Base-by-base conservation (phyloP, 768 basidiomycete genomes). In the Naganishia onofrii region DNA sequence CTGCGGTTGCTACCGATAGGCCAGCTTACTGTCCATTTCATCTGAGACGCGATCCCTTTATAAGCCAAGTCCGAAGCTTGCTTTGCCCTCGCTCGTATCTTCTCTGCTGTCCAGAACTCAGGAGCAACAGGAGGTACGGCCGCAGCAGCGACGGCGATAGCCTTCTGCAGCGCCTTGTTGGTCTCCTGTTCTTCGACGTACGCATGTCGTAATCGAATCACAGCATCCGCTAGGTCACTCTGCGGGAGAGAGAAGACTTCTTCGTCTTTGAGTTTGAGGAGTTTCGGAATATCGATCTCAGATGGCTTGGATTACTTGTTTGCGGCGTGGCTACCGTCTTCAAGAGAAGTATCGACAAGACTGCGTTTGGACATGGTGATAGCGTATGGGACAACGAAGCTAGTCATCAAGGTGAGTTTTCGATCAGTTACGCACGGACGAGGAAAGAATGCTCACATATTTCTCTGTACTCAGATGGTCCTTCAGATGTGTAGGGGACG, bases 1-100 rank as follows among this genome's bases (percentile, higher is more conserved):
- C n/a, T n/a, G n/a, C n/a, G n/a, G n/a, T n/a, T n/a, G n/a, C n/a
- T n/a, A n/a, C n/a, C n/a, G n/a, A n/a, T n/a, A n/a, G n/a, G n/a
- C n/a, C n/a, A n/a, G 42, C 57, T 19, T 23, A 58, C 57, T 5
- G 21, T 28, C 57, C 57, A 58, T 58, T 58, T 58, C 57, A 58
- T 58, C 57, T 58, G 57, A 21, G 57, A 17, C 10, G 34, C 38
- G 17, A 58, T 38, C 5, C 57, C 57, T 28, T 58, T 58, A 12
- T 36, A 28, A 3, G 57, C 34, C 23, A 58, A 26, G 38, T 4
- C 26, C 21, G 57, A 12, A 15, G 57, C 57, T n/a, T 58, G 57
- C 19, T 38, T 36, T 4, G 23, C 57, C 19, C n/a, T 38, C 23
- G 34, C 57, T n/a, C 29, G 34, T 19, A 58, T 58, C 57, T 58